phyloP scores from a whole-genome alignment of 208 protist genomes.

The Crithidia thermophila region DNA sequence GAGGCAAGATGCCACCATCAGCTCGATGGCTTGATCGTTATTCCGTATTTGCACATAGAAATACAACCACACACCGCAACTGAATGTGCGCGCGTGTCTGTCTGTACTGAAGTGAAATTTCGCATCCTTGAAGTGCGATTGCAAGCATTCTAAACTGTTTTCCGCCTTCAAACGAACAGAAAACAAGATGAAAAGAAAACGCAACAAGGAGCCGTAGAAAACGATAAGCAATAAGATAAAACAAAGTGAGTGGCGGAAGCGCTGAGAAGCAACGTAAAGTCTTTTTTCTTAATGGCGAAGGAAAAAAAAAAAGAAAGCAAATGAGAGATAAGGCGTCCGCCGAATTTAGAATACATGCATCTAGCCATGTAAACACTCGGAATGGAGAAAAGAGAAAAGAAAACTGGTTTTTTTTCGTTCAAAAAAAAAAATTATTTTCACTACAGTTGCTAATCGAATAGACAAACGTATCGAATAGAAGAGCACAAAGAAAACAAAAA shows the following conservation, averaged over 20 bases:
- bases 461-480: too few relatives aligned
- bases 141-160: too few relatives aligned
- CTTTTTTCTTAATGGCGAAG: not conserved
- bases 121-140: too few relatives aligned
- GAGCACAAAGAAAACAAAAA: not conserved
- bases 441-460: not conserved
- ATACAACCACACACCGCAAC: too few relatives aligned
- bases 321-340: not conserved
- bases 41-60: too few relatives aligned
- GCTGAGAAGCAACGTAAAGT: not conserved
- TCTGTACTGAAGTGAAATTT: too few relatives aligned
- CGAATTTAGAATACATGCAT: constrained; percentile 10
- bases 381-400: constrained; percentile 11
- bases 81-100: too few relatives aligned
- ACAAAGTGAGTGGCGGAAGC: too few relatives aligned
- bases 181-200: not conserved
- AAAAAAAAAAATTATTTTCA: not conserved
- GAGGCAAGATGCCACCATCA: too few relatives aligned
- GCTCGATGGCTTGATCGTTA: too few relatives aligned
- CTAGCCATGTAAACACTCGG: constrained; percentile 10
- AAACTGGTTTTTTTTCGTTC: not conserved
- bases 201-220: constrained; percentile 17
- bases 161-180: too few relatives aligned
- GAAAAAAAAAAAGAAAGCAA: constrained; percentile 1
- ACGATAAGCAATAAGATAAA: too few relatives aligned